Evolutionary conservation across 1,284 basidiomycete genomes (phyloP), one percentile per base, ranked within the genome.

Genomic region (Abortiporus biennis): DNA sequence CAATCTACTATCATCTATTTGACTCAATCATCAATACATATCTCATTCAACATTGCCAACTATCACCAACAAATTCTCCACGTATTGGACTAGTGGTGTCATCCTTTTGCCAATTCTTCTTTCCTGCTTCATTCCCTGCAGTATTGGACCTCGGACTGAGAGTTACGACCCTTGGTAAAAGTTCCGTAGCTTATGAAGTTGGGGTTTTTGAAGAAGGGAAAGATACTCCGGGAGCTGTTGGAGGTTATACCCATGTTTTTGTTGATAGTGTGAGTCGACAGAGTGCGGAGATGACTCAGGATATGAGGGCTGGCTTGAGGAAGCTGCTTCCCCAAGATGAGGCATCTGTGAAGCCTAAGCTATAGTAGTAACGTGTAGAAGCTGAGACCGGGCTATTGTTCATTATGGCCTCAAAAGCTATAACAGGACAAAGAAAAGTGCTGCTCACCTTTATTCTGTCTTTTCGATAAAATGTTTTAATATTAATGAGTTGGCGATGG

Each of bases 241-340:
- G 84, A 2, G 84, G 83, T 2, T 87, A 86, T 45, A 87, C 83
- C 0, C 85, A 88, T 57, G 85, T 88, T n/a, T 88, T 87, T 52
- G 85, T 88, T 2, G 74, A 78, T 19, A 71, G 69, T 32, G 48
- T 54, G 43, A 71, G 68, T 30, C 63, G 85, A 33, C 78, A 73
- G 60, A 79, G 78, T 43, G 59, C 60, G 0, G 46, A 61, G 1
- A 78, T 87, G 52, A 55, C 51, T 22, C 46, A 53, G 4, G 54
- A 51, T 22, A 66, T 63, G 19, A 67, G 65, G 49, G 57, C 54
- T 3, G 77, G 77, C 1, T 57, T 84, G 22, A 46, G 49, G 31
- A 67, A 55, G 41, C 45, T 75, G 39, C 41, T 59, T 20, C 32
- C 32, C n/a, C 15, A 13, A 6, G 15, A 15, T 6, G 15, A 16